Evolutionary conservation across 1,284 basidiomycete genomes (phyloP).

Genomic region (Ustilago trichophora): DNA sequence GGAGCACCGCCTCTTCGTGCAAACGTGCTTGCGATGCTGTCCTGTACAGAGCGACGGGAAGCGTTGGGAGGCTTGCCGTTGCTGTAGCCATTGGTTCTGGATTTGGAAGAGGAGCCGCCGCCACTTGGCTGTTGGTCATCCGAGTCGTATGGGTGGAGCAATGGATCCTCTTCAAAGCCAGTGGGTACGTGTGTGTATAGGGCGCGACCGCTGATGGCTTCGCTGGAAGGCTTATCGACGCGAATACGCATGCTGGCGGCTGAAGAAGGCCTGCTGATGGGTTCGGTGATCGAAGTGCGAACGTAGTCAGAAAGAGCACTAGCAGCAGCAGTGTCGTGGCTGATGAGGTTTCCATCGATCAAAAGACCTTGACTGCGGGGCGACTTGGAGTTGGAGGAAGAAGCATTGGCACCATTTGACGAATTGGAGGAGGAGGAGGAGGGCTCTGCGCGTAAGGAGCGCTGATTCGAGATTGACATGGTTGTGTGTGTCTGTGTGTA

Average conservation of each 20-base stretch:
- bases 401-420: background rate
- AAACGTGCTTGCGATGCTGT: conserved; percentile 38
- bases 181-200: conserved; percentile 57
- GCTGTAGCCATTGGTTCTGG: conserved; percentile 9
- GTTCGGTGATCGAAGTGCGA: conserved; percentile 27
- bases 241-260: conserved; percentile 58
- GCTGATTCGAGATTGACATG: conserved; percentile 11
- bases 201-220: conserved; percentile 45
- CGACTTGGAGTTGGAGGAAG: conserved; percentile 9
- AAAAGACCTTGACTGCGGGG: conserved; percentile 18
- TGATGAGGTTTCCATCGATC: conserved; percentile 39
- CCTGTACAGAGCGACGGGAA: conserved; percentile 4
- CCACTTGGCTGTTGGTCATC: too few species aligned
- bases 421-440: conserved; percentile 18
- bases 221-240: conserved; percentile 53
- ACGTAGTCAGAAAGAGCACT: conserved; percentile 35
- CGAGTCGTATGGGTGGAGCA: conserved; percentile 33
- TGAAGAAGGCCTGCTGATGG: conserved; percentile 51
- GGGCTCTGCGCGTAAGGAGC: conserved; percentile 22
- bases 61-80: conserved; percentile 1
- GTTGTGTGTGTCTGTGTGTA: too few species aligned
- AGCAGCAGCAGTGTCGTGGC: conserved; percentile 30
- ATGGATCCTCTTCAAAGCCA: conserved; percentile 51
- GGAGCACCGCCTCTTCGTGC: conserved; percentile 54
- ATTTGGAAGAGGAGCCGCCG: conserved; percentile 2